Evolutionary conservation across 2,329 filamentous ascomycete species (phyloP), one percentile per base, ranked within the genome.

Genomic region (Neopestalotiopsis clavispora): DNA sequence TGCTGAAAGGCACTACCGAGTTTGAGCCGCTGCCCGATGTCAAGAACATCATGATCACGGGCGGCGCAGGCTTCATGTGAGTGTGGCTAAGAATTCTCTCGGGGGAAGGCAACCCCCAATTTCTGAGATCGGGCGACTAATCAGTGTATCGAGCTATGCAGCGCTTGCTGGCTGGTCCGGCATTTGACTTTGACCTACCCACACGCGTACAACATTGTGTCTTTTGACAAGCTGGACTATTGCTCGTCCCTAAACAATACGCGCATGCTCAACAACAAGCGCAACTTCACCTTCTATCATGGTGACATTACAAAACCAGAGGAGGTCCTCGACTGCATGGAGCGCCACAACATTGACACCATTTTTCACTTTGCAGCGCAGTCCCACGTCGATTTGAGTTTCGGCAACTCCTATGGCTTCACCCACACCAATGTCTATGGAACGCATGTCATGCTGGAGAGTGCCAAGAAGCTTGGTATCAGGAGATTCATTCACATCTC

Each of bases 361-460:
- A 86, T 96, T 70, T 90, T 95, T 79, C 93, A 95, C 79, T 94
- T 96, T 75, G 93, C 93, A 3, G 93, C 93, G n/a, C 91, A 94
- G 80, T 94, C 92, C 7, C 93, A 95, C 77, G 93, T 96, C 65
- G 92, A 95, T 75, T 80, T 94, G 74, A 94, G 91, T 77, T 96
- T 96, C 75, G 91, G 91, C 65, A 94, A 95, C 81, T 94, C 92
- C 10, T 94, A 94, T 78, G 87, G 89, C 66, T 95, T 95, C 80
- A 95, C 92, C 0, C 90, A 91, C 74, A 94, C 91, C 68, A 96
- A 95, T 74, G 93, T 95, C 14, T 91, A 93, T 72, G 93, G 93
- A 59, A 95, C 93, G n/a, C 92, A 95, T 78, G 91, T 94, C 49
- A 85, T 95, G 69, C 83, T 95, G 9, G 93, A 96, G 80, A 91